A percentile compares a stretch with the other conserved stretches of the same genome.
phyloP scores from a whole-genome alignment of 2,329 filamentous ascomycete genomes.

The Chaetomium sp. region DNA sequence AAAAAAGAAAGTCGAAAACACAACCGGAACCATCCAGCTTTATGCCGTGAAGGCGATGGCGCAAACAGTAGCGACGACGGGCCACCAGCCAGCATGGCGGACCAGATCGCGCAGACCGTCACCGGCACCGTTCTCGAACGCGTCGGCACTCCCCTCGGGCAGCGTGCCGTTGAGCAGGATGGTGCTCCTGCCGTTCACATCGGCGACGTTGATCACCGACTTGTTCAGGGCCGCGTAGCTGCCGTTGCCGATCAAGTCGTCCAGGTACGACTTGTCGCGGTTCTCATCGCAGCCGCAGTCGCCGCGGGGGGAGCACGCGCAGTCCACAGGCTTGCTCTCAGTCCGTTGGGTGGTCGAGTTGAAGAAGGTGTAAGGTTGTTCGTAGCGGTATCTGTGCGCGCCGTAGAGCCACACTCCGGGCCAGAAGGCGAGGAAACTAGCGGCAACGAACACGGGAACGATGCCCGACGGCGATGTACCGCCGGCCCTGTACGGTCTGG shows the following conservation, averaged over 20 bases:
- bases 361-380: slow-evolving; percentile 51
- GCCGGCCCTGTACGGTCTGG: slow-evolving; percentile 62
- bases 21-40: slow-evolving; percentile 16
- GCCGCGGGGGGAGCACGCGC: slow-evolving; percentile 58
- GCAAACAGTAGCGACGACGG: slow-evolving; percentile 48
- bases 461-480: slow-evolving; percentile 51
- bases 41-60: slow-evolving; percentile 50
- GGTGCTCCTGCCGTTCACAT: slow-evolving; percentile 63
- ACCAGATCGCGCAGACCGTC: slow-evolving; percentile 40
- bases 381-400: slow-evolving; percentile 63
- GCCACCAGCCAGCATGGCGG: slow-evolving; percentile 53
- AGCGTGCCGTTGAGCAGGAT: slow-evolving; percentile 77
- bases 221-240: slow-evolving; percentile 62
- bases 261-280: slow-evolving; percentile 59
- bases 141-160: slow-evolving; percentile 64
- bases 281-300: slow-evolving; percentile 67
- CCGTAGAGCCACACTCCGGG: slow-evolving; percentile 66
- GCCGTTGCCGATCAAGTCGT: slow-evolving; percentile 66
- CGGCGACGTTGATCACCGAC: slow-evolving; percentile 61
- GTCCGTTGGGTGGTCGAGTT: slow-evolving; percentile 55
- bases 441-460: slow-evolving; percentile 53
- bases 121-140: slow-evolving; percentile 46
- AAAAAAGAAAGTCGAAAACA: neutral
- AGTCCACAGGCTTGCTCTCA: slow-evolving; percentile 63
- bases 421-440: slow-evolving; percentile 58